Percentiles rank a stretch among this genome's conserved stretches.
These are phyloP conservation scores for Pleoardoris graminearum DNA, from an alignment of 2,329 filamentous ascomycete genomes.

Conservation along the genomic window DNA sequence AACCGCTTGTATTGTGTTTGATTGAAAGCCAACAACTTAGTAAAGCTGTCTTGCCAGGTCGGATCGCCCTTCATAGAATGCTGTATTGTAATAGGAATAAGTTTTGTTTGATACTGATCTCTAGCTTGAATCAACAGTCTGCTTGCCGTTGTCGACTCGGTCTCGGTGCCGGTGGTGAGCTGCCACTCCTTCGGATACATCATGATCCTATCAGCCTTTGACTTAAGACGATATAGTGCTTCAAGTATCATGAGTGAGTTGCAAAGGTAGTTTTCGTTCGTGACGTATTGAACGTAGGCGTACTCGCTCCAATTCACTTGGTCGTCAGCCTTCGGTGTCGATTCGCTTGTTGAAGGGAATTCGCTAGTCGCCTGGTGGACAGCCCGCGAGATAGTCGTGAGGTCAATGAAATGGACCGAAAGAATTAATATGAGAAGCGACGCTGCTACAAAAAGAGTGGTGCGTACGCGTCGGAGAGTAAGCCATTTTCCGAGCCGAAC, in stretches of 20 bases:
- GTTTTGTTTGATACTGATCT: conserved; percentile 49
- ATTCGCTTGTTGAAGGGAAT: not conserved
- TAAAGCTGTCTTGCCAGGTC: conserved; percentile 64
- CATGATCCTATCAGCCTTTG: conserved; percentile 35
- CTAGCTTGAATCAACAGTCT: conserved; percentile 50
- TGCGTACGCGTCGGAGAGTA: not conserved
- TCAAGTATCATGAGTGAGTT: conserved; percentile 47
- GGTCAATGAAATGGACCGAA: not conserved
- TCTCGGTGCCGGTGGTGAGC: conserved; percentile 1
- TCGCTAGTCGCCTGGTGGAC: not conserved
- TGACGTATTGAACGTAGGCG: conserved; percentile 29
- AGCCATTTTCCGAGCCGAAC: not conserved
- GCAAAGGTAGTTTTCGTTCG: conserved; percentile 36
- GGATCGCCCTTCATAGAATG: conserved; percentile 31
- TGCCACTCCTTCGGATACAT: conserved; percentile 21
- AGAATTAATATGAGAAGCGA: not conserved
- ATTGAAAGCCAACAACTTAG: conserved; percentile 67
- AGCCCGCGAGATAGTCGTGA: not conserved
- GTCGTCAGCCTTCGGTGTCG: not conserved
- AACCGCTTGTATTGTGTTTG: conserved; percentile 62
- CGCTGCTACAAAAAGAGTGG: not conserved
- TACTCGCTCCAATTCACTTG: not conserved
- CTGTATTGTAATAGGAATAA: conserved; percentile 48
- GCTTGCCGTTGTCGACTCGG: conserved; percentile 17
- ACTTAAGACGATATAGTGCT: conserved; percentile 35